A percentile compares a stretch with the other conserved stretches of the same genome.
phyloP scores from a whole-genome alignment of 2,329 filamentous ascomycete genomes.

The Penicillium sp. region DNA sequence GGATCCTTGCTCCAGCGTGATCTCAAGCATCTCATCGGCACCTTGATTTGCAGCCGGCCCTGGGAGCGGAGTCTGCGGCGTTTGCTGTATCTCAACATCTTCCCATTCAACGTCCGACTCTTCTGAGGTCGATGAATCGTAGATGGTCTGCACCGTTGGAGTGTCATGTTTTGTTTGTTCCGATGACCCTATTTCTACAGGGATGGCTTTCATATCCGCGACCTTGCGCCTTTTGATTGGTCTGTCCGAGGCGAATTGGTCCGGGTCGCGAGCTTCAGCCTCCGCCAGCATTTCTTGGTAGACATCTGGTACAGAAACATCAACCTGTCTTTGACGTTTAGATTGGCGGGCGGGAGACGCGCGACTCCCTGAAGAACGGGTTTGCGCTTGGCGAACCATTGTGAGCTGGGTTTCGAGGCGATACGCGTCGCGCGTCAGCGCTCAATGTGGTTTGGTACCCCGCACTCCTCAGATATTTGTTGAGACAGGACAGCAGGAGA shows the following conservation, averaged over 20 bases:
- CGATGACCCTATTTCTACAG: background rate
- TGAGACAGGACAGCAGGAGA: background rate
- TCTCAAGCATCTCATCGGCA: constrained; percentile 33
- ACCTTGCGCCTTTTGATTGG: constrained; percentile 41
- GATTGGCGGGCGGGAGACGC: constrained; percentile 10
- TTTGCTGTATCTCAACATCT: constrained; percentile 50
- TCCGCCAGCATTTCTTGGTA: constrained; percentile 45
- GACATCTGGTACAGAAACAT: constrained; percentile 35
- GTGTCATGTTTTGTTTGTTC: constrained; percentile 16
- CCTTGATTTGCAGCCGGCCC: constrained; percentile 3
- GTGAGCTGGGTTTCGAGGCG: background rate
- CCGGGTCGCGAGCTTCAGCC: constrained; percentile 34
- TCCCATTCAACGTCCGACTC: constrained; percentile 64
- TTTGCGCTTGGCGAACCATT: constrained; percentile 24
- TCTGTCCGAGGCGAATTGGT: constrained; percentile 24
- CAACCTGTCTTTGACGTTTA: constrained; percentile 12
- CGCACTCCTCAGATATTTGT: background rate
- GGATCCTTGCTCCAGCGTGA: constrained; percentile 37
- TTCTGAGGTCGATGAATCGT: constrained; percentile 48
- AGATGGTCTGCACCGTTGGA: constrained; percentile 32
- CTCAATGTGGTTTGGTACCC: background rate
- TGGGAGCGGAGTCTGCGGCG: constrained; percentile 19
- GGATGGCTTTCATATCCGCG: constrained; percentile 23
- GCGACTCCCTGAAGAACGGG: constrained; percentile 17
- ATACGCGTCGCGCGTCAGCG: constrained; percentile 9